Evolutionary conservation across 345 rosid species (phyloP).

Genomic region (Arabidopsis suecica): DNA sequence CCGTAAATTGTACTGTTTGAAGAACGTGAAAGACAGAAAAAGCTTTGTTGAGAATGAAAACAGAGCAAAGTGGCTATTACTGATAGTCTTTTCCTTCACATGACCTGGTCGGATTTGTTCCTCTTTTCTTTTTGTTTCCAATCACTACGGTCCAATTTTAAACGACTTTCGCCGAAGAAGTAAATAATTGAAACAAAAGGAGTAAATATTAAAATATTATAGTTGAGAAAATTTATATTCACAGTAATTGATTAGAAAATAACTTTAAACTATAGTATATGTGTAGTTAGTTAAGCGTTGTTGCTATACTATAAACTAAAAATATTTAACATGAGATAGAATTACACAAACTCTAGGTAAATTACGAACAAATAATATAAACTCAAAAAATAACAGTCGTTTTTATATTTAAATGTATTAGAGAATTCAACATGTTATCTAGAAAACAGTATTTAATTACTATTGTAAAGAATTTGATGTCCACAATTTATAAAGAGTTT

Average conservation of each 20-base stretch:
- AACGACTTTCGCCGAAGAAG: not conserved
- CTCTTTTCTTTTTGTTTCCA: not conserved
- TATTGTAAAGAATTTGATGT: not conserved
- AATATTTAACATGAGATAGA: not conserved
- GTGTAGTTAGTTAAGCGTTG: not conserved
- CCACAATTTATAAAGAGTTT: not conserved
- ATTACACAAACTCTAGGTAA: not conserved
- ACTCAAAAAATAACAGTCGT: not conserved
- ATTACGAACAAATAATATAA: not conserved
- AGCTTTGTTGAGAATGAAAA: conserved; percentile 33
- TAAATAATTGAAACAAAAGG: not conserved
- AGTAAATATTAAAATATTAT: not conserved
- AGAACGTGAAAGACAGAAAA: conserved; percentile 34
- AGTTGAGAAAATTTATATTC: not conserved
- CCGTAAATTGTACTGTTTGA: conserved; percentile 30
- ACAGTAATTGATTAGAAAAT: not conserved
- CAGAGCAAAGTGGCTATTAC: conserved; percentile 28
- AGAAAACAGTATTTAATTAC: not conserved
- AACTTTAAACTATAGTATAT: not conserved
- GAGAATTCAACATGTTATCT: not conserved
- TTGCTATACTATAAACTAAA: too few relatives aligned
- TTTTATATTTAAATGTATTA: not conserved
- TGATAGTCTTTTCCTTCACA: conserved; percentile 38
- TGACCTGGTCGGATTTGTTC: conserved; percentile 40
- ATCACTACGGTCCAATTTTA: conserved; percentile 31